Percentiles rank a stretch among this genome's conserved stretches.
These are phyloP conservation scores for Ceratobasidium sp. DNA, from an alignment of 1,284 basidiomycete species.

Conservation along the genomic window DNA sequence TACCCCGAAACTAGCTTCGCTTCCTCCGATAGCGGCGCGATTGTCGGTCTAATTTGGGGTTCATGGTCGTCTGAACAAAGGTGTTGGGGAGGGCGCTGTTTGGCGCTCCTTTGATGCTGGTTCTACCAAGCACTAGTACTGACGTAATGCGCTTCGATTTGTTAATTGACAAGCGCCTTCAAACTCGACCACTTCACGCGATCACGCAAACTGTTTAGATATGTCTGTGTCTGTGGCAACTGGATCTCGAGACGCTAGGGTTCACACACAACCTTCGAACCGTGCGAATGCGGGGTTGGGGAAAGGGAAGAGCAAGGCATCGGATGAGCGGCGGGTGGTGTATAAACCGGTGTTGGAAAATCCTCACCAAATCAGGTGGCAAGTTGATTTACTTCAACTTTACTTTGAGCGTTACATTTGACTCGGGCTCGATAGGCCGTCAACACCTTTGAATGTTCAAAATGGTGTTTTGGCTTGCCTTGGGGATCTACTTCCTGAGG, in stretches of 20 bases:
- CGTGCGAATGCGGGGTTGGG: constrained; percentile 36
- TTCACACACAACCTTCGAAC: constrained; percentile 40
- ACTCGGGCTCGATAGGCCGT: constrained; percentile 67
- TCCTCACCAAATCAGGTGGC: constrained; percentile 81
- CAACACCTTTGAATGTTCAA: constrained; percentile 72
- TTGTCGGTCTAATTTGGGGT: constrained; percentile 16
- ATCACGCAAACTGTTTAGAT: too few species aligned
- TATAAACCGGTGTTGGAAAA: constrained; percentile 79
- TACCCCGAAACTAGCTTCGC: constrained; percentile 20
- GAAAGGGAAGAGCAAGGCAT: constrained; percentile 41
- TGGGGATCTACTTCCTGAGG: constrained; percentile 60
- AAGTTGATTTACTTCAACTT: constrained; percentile 46
- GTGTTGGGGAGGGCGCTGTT: constrained; percentile 26
- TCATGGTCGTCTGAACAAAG: constrained; percentile 28
- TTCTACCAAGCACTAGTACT: constrained; percentile 33
- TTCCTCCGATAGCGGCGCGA: constrained; percentile 32
- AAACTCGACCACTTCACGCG: too few species aligned
- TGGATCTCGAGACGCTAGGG: constrained; percentile 39
- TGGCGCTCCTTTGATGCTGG: constrained; percentile 25
- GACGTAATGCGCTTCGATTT: too few species aligned
- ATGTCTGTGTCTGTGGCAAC: constrained; percentile 30
- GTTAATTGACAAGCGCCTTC: too few species aligned
- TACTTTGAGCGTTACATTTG: constrained; percentile 11
- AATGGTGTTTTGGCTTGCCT: constrained; percentile 68
- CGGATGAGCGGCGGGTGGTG: constrained; percentile 65